A percentile compares a stretch with the other conserved stretches of the same genome.
phyloP scores from a whole-genome alignment of 208 protist species.

The Leishmania turanica region DNA sequence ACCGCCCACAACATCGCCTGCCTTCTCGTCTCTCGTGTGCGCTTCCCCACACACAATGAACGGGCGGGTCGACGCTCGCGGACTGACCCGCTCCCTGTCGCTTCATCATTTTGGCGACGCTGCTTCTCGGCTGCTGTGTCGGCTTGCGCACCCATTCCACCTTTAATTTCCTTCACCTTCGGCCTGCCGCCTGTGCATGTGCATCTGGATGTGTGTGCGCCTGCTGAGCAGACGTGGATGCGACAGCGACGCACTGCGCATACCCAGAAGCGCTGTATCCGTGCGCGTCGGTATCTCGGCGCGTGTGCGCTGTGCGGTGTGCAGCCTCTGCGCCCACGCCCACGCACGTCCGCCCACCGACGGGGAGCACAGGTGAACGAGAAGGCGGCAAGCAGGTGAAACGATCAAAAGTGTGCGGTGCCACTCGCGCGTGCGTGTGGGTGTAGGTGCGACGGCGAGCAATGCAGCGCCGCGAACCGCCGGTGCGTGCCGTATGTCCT shows the following conservation, averaged over 20 bases:
- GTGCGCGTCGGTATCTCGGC: not conserved
- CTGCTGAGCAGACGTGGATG: not conserved
- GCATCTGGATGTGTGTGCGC: no score
- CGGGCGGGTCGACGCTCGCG: not conserved
- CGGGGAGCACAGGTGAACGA: not conserved
- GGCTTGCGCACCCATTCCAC: not conserved
- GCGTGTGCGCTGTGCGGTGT: not conserved
- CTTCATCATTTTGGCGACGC: not conserved
- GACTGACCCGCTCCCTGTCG: not conserved
- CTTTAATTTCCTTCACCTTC: not conserved
- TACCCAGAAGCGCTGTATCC: not conserved
- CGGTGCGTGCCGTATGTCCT: conserved; percentile 45
- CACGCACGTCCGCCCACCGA: not conserved
- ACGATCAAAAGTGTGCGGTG: not conserved
- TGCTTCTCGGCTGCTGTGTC: not conserved
- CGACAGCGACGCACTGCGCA: not conserved
- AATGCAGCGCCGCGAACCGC: not conserved
- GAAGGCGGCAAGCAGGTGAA: not conserved
- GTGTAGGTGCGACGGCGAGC: not conserved
- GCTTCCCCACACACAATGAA: not conserved
- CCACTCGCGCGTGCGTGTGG: not conserved
- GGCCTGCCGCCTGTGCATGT: not conserved
- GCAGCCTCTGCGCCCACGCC: not conserved
- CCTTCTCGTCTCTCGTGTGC: not conserved
- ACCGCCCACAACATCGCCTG: not conserved